Evolutionary conservation across 2,329 filamentous ascomycete genomes (phyloP), one percentile per base, ranked within the genome.

Genomic region (Sclerotinia subarctica): DNA sequence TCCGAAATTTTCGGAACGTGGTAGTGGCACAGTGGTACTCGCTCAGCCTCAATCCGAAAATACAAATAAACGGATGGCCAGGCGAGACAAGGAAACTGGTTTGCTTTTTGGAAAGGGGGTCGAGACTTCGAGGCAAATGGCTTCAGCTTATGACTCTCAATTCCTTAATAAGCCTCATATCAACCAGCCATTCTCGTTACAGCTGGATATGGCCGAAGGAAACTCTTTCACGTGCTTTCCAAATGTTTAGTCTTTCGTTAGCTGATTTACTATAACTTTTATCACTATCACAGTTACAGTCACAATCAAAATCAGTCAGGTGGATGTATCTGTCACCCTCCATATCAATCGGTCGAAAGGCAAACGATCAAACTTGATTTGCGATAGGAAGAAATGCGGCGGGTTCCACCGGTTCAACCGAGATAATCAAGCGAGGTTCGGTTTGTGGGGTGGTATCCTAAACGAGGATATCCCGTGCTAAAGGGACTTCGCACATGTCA

Each of bases 51-150:
- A 38, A 51, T 35, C 46, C 59, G 32, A 35, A 46, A 46, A 62
- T 62, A 62, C 46, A 62, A 51, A 62, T 62, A 62, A 62, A 62
- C 59, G 46, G 59, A 32, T 51, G 46, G 46, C 46, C 59, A 24
- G 29, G 46, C 59, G 29, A 62, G 46, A 62, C 46, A 42, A 51
- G 46, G 59, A 15, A 19, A 62, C 38, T 51, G 29, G 46, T 62
- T 62, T 51, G 46, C 59, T 62, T 51, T 11, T 51, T 5, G 3
- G 17, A 13, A 62, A 21, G 32, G 46, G 19, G 46, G n/a, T 38
- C 46, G 15, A 47, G 58, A 13, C 17, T 49, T 51, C 58, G 29
- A 26, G 46, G 29, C 59, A 51, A 21, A 51, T 51, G 29, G 21
- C 17, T n/a, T n/a, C n/a, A n/a, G n/a, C n/a, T n/a, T n/a, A n/a